These are phyloP conservation scores for Yarrowia bubula DNA, from an alignment of 805 yeast genomes.

Conservation along the genomic window DNA sequence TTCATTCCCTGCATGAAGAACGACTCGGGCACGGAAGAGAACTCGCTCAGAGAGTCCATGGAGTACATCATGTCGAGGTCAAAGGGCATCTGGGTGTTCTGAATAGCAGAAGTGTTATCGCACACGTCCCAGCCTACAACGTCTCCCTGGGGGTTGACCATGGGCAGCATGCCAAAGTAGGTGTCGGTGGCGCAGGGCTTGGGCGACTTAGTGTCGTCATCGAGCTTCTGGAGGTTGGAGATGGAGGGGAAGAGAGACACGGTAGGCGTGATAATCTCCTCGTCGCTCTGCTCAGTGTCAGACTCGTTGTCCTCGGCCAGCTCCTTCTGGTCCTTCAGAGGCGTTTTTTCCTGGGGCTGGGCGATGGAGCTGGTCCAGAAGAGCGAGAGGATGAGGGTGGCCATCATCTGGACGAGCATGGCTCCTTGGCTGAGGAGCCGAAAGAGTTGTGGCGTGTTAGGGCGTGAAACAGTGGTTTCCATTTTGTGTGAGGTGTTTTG, in stretches of 20 bases:
- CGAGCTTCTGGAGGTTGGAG: conserved; percentile 19
- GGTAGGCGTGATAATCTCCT: conserved; percentile 12
- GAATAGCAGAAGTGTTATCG: conserved; percentile 5
- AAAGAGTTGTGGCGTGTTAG: conserved; percentile 6
- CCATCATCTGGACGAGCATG: conserved; percentile 17
- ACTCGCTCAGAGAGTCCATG: conserved; percentile 16
- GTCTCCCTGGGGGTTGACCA: conserved; percentile 26
- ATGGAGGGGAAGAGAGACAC: conserved; percentile 21
- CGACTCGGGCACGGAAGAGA: conserved; percentile 14
- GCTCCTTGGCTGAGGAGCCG: conserved; percentile 19
- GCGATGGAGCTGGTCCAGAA: not conserved
- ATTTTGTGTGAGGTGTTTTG: not conserved
- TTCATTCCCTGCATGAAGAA: conserved; percentile 11
- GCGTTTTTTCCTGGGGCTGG: not conserved
- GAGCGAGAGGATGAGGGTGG: not conserved
- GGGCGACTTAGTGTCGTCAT: conserved; percentile 14
- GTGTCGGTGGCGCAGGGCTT: conserved; percentile 27
- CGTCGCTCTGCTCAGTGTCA: conserved; percentile 4
- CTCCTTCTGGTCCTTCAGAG: not conserved
- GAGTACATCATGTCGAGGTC: conserved; percentile 24
- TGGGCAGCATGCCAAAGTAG: conserved; percentile 21
- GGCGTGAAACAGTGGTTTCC: conserved; percentile 19
- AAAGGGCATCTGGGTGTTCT: conserved; percentile 4
- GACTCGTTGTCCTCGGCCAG: not conserved
- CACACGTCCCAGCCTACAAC: conserved; percentile 26